Base-by-base conservation (phyloP, 192 early-diverging fungal species). In the Allomyces javanicus region DNA sequence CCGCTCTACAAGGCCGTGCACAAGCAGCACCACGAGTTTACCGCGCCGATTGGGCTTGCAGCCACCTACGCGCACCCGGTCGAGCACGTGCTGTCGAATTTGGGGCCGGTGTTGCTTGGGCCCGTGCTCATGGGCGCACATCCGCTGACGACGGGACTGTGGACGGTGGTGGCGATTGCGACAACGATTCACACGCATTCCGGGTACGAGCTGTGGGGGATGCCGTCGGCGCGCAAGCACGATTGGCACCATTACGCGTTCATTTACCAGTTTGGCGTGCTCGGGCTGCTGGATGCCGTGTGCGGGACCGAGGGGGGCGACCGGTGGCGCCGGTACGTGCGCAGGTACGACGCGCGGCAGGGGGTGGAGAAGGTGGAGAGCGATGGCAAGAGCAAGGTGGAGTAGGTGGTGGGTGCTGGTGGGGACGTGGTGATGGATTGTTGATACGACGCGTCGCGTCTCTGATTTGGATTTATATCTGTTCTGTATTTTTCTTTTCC, bases 21-120 rank as follows among this genome's bases (percentile, higher is more conserved):
- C 67, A 68, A 68, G 63, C 21, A 25, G 21, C 66, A 68, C 63
- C 67, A 68, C 63, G 21, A 21, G 67, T 68, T 68, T 26, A 40
- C 67, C 12, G 67, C 67, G 63, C 67, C 67, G 27, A 58, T 63
- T 10, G 67, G 67, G 12, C 23, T 68, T 0, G 62, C 67, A 1
- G 27, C 67, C 0, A 68, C 21, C 33, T 68, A 43, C 22, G 67
- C 67, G 19, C 67, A 68, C 63, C 67, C 67, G 63, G 24, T 63
- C 61, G 67, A 68, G 63, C 62, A 64, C 44, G 14, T 68, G 4
- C 14, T 68, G 27, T 17, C 25, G 19, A 68, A 68, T 62, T 19
- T 68, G 62, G 11, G 26, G 21, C 67, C 67, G 10, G 43, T 68
- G 9, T 19, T 68, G 24, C n/a, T 14, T 3, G 62, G 62, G 17